These are phyloP conservation scores for Dillenia suffruticosa DNA, from an alignment of 164 flowering plant genomes.

Conservation along the genomic window DNA sequence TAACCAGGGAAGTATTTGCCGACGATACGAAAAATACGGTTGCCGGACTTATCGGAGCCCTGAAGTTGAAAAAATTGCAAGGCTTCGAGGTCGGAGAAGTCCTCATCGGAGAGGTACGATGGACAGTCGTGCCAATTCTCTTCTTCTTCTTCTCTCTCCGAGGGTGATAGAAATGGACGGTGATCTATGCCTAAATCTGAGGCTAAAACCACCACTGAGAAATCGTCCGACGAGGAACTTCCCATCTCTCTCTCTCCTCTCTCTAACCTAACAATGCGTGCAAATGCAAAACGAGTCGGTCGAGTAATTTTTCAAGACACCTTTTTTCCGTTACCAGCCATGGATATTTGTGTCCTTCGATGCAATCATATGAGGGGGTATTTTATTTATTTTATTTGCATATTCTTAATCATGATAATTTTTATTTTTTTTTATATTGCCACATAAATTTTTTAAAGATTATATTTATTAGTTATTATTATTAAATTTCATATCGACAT, in stretches of 20 bases:
- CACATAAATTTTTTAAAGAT: too few relatives aligned
- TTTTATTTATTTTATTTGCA: too few relatives aligned
- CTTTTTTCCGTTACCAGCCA: too few relatives aligned
- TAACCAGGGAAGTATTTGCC: constrained; percentile 92
- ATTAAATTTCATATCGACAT: too few relatives aligned
- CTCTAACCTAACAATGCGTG: too few relatives aligned
- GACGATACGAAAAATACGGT: constrained; percentile 74
- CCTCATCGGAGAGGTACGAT: constrained; percentile 48
- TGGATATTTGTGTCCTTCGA: too few relatives aligned
- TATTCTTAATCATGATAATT: too few relatives aligned
- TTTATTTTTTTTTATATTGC: too few relatives aligned
- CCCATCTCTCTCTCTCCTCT: constrained; percentile 15
- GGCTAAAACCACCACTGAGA: constrained; percentile 74
- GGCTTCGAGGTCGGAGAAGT: constrained; percentile 78
- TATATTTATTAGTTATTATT: too few relatives aligned
- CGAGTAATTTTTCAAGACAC: too few relatives aligned
- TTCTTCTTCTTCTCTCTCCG: constrained; percentile 18
- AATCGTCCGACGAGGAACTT: constrained; percentile 46
- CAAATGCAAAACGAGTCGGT: too few relatives aligned
- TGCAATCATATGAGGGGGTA: too few relatives aligned
- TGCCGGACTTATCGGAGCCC: constrained; percentile 67
- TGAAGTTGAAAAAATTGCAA: constrained; percentile 54
- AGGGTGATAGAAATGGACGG: constrained; percentile 50
- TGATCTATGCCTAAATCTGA: constrained; percentile 82
- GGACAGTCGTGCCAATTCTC: constrained; percentile 85